Evolutionary conservation across 441 rosid species (phyloP), one percentile per base, ranked within the genome.

Genomic region (Heliophila coronopifolia): DNA sequence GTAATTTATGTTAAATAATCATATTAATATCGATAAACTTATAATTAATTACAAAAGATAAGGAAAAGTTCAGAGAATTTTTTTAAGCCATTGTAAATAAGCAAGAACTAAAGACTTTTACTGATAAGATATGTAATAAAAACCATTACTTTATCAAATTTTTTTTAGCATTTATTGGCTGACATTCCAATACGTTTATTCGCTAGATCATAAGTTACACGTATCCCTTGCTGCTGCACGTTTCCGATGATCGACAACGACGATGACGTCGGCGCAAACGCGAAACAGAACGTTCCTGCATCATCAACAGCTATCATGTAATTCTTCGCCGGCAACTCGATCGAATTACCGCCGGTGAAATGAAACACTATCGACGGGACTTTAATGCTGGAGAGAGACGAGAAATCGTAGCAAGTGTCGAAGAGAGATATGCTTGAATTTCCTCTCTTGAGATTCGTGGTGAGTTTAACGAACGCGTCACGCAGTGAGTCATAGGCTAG

Each of bases 301-400:
- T 40, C 58, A 9, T 84, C 86, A 38, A 90, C 94, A 13, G 98
- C 90, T 9, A 90, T 80, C 48, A 90, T 50, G 50, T 86, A 90
- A 25, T 90, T 90, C 17, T 85, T 67, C 28, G 94, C 94, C 69
- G 96, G 94, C 30, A 90, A 58, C 0, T 96, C 74, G 65, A 90
- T 83, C 23, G n/a, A n/a, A n/a, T 84, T 88, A 8, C 94, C 94
- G 0, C 94, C 90, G 2, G 78, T 59, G 54, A 77, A 90, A 43
- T 86, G 98, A 54, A 90, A 54, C 19, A 77, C 94, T 36, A 90
- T 94, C 9, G 98, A 86, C 11, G 98, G 98, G 23, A 90, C 98
- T 61, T 86, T 90, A 54, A 86, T 92, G 40, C 76, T 79, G 33
- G 79, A 78, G 80, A 70, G 77, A 5, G 94, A 94, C 0, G 90